A percentile compares a stretch with the other conserved stretches of the same genome.
These are phyloP conservation scores for Apostasia shenzhenica DNA, from an alignment of 106 monocot species.

Conservation along the genomic window DNA sequence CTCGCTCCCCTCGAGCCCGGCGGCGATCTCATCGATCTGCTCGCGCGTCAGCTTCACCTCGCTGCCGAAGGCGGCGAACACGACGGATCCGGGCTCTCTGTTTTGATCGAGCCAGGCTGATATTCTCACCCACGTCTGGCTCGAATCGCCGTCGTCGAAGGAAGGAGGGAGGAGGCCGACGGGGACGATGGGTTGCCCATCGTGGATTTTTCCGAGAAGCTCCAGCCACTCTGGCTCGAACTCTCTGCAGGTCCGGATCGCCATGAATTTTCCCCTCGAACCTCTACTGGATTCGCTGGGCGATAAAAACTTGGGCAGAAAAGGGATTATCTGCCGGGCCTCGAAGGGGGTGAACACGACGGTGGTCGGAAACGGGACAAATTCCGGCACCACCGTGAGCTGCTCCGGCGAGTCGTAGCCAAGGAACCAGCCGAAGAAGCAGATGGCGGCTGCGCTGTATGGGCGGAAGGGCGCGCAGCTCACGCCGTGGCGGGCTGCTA, in stretches of 20 bases:
- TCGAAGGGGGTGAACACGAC: constrained; percentile 9
- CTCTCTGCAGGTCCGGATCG: constrained; percentile 12
- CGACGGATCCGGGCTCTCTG: constrained; percentile 6
- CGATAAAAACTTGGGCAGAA: too few relatives aligned
- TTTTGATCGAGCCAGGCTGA: constrained; percentile 24
- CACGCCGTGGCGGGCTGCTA: background rate
- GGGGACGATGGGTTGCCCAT: constrained; percentile 6
- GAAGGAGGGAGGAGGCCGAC: constrained; percentile 5
- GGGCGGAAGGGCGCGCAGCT: background rate
- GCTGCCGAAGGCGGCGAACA: constrained; percentile 31
- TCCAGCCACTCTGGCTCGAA: constrained; percentile 13
- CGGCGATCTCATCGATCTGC: constrained; percentile 19
- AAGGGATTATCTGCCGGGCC: background rate
- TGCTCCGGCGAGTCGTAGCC: constrained; percentile 1
- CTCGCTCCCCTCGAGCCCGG: constrained; percentile 19
- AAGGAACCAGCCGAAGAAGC: constrained; percentile 6
- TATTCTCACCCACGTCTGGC: background rate
- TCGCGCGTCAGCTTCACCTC: constrained; percentile 13
- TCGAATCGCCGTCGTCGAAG: background rate
- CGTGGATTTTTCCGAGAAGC: background rate
- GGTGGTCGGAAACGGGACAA: constrained; percentile 17
- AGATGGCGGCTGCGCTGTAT: background rate
- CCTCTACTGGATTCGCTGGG: too few relatives aligned
- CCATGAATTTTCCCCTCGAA: background rate
- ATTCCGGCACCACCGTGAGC: constrained; percentile 5